Evolutionary conservation across 202 grass and related monocot species (phyloP).

Genomic region (Sporobolus alterniflorus): DNA sequence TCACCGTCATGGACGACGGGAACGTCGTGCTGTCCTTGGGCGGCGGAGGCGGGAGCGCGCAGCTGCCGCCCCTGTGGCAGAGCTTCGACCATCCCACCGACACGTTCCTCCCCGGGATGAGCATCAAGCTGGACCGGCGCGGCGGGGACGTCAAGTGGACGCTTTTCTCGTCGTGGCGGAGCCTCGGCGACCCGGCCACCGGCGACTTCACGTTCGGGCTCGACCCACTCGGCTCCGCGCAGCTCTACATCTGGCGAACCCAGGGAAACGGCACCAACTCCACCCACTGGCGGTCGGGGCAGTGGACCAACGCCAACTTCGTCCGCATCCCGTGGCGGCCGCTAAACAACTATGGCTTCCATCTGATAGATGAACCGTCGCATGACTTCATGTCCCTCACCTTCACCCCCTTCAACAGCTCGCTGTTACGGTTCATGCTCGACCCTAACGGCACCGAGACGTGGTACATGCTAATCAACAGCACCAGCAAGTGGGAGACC

Average conservation of each 20-base stretch:
- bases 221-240: conserved; percentile 74
- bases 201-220: conserved; percentile 75
- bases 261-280: neutral
- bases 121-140: conserved; percentile 31
- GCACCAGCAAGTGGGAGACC: conserved; percentile 44
- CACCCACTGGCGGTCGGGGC: conserved; percentile 60
- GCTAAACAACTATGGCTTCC: conserved; percentile 72
- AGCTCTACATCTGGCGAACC: conserved; percentile 74
- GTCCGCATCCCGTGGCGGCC: conserved; percentile 62
- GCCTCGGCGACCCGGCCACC: conserved; percentile 53
- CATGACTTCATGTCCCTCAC: conserved; percentile 40
- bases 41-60: neutral
- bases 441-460: conserved; percentile 61
- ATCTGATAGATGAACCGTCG: conserved; percentile 34
- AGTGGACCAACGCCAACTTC: conserved; percentile 63
- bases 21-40: conserved; percentile 55
- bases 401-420: conserved; percentile 56
- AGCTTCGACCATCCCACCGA: conserved; percentile 65
- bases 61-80: conserved; percentile 51
- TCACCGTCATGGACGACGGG: conserved; percentile 35
- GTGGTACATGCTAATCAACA: conserved; percentile 46
- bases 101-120: neutral
- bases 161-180: conserved; percentile 69
- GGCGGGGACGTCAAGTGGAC: conserved; percentile 12
- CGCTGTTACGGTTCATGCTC: conserved; percentile 60